Base-by-base conservation (phyloP, 2,329 filamentous ascomycete genomes). In the Beauveria varroae region DNA sequence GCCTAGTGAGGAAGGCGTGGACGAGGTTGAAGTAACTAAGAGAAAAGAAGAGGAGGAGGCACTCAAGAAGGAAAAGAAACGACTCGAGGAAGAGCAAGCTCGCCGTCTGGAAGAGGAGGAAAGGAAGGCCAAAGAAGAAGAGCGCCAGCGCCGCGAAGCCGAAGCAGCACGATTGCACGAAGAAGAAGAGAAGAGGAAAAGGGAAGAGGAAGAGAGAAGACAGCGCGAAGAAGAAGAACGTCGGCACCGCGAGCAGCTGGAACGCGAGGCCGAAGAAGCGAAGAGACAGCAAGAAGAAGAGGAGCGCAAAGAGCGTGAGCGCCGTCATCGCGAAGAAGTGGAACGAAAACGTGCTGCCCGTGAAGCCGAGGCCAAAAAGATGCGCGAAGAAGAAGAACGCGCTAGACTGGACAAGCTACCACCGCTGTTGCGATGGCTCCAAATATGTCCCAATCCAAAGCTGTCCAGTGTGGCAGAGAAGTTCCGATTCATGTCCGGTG, bases 401-500 rank as follows among this genome's bases (percentile, higher is more conserved):
- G 72, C 75, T 37, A 79, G 83, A 18, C 68, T 87, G 30, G 78
- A 80, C 44, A 86, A 81, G 65, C 70, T 88, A 20, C 86, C 86
- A 4, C 79, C 83, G 44, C 73, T 87, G 40, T 71, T 88, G 50
- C 81, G 80, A 53, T 88, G 85, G 85, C 78, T 88, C 26, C 80
- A 85, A 59, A 72, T 70, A 22, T 79, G 76, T 53, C 68, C 76
- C 6, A 79, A 85, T 63, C 80, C 84, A 16, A 84, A 81, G 68
- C 73, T 73, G 6, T 69, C 76, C 6, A 74, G 76, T 22, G 69
- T 84, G 54, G 83, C 84, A 5, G 74, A 79, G 57, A 79, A 80
- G 49, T 86, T 88, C 69, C 76, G 76, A 64, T 75, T 73, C 52
- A 81, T 86, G 64, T 79, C 83, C 65, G 85, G 85, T 18, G 82